Base-by-base conservation (phyloP, 805 yeast species). In the Candida boidinii region DNA sequence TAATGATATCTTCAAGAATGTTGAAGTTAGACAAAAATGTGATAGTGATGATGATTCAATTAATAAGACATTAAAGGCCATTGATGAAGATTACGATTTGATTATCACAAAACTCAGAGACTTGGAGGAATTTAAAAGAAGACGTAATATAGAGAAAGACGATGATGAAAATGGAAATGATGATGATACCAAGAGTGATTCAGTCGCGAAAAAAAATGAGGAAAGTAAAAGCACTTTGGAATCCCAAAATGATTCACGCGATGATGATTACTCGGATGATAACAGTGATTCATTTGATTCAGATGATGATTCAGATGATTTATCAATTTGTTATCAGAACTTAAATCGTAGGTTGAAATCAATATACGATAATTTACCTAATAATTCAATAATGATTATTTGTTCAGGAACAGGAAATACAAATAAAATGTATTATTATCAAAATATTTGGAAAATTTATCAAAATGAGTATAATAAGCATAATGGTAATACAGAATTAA, bases 361-460 rank as follows among this genome's bases (percentile, higher is more conserved):
- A 25, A 56, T 88, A 12, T 74, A 79, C 46, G 55, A 62, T 1
- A 39, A 51, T 2, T 45, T 82, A 15, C 84, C 94, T 0, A 54
- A 58, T 2, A 67, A 76, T 23, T 68, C 94, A 0, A 54, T 77
- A 16, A 43, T 88, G 12, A 58, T 85, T 1, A 47, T 86, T 1
- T 62, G 74, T 44, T 66, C 84, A 0, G 85, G 83, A 2, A 60
- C 70, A 31, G 85, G 86, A 9, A 74, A 76, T 45, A 71, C 77
- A 3, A 52, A 66, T 8, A 67, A 63, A 31, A 60, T 76, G 57
- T 54, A 56, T 33, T 51, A 56, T 29, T 56, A 85, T 27, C 70
- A 68, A 30, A 48, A 49, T 23, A 69, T 65, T 38, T 67, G 67
- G 38, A 49, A 58, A 37, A 61, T 63, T 23, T 69, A 64, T 51